Percentiles rank a stretch among this genome's conserved stretches.
phyloP scores from a whole-genome alignment of 441 rosid genomes.

The Biscutella auriculata region DNA sequence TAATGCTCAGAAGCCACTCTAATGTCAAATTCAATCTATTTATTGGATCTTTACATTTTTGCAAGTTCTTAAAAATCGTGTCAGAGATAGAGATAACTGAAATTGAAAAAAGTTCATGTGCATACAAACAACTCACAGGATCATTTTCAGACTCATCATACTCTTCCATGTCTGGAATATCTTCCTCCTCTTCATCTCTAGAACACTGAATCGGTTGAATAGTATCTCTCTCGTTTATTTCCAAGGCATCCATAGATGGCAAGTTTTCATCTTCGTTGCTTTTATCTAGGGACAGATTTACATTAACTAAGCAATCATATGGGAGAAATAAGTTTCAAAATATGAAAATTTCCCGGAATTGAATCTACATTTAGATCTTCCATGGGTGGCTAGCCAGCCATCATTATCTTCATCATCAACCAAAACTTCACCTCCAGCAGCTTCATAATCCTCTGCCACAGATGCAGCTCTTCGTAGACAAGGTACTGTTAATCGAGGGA shows the following conservation, averaged over 20 bases:
- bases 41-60: background rate
- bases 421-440: constrained; percentile 89
- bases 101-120: background rate
- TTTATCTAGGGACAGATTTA: constrained; percentile 34
- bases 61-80: background rate
- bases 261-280: constrained; percentile 64
- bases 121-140: constrained; percentile 39
- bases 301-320: background rate
- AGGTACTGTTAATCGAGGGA: constrained; percentile 43
- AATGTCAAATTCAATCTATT: background rate
- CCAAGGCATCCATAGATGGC: constrained; percentile 82
- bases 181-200: constrained; percentile 63
- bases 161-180: constrained; percentile 90
- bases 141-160: constrained; percentile 71
- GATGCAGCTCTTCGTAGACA: constrained; percentile 90
- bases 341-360: background rate
- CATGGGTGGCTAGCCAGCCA: constrained; percentile 98
- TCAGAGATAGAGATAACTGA: background rate
- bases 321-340: background rate
- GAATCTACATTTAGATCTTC: constrained; percentile 69
- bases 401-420: constrained; percentile 91
- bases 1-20: background rate
- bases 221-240: constrained; percentile 37
- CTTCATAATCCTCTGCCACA: constrained; percentile 85
- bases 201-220: constrained; percentile 70